These are phyloP conservation scores for Diaporthe ilicicola DNA, from an alignment of 2,329 filamentous ascomycete genomes.

Conservation along the genomic window DNA sequence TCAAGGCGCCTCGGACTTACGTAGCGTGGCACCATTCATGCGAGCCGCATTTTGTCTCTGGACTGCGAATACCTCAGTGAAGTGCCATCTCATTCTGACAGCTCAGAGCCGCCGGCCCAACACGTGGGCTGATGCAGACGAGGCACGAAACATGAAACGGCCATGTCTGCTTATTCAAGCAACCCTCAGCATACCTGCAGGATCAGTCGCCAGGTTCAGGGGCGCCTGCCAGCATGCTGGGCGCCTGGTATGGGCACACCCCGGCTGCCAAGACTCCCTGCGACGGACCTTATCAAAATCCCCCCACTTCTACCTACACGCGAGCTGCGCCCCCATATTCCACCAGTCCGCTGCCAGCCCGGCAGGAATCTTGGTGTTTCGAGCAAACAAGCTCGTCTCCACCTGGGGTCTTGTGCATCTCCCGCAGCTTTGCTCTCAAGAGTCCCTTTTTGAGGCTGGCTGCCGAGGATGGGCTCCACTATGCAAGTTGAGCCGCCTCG, in stretches of 20 bases:
- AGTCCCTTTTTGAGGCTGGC: background rate
- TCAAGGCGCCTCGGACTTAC: background rate
- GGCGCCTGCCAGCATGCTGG: background rate
- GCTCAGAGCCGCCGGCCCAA: background rate
- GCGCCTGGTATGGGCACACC: background rate
- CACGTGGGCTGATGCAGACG: constrained; percentile 1
- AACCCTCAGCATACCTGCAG: constrained; percentile 4
- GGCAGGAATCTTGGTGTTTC: constrained; percentile 21
- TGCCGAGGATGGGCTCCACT: background rate
- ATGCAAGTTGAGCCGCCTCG: constrained; percentile 18
- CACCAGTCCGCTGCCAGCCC: constrained; percentile 22
- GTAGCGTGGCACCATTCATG: background rate
- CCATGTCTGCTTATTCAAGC: background rate
- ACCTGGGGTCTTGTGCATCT: background rate
- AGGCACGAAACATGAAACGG: constrained; percentile 8
- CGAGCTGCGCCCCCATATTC: constrained; percentile 13
- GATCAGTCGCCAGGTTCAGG: background rate
- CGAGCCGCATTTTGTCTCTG: background rate
- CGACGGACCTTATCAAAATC: constrained; percentile 23
- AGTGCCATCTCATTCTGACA: background rate
- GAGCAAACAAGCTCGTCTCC: constrained; percentile 23
- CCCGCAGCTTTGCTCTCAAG: background rate
- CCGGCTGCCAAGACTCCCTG: constrained; percentile 25
- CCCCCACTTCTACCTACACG: background rate
- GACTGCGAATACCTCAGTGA: background rate